Percentiles rank a stretch among this genome's conserved stretches.
phyloP scores from a whole-genome alignment of 768 basidiomycete species.

The Tulasnella sp. region DNA sequence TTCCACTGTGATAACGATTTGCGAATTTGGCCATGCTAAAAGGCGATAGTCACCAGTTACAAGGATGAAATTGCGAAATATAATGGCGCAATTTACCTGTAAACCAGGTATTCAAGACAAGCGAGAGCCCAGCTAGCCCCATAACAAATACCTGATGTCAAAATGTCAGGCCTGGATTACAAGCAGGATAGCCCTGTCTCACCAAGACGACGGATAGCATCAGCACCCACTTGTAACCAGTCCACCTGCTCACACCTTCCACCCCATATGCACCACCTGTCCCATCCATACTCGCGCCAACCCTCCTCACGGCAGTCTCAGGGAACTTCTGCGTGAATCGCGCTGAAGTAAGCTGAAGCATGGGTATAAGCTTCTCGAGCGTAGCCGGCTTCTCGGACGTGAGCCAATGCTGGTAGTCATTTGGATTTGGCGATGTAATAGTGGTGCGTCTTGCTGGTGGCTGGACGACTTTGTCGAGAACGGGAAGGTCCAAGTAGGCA shows the following conservation, averaged over 20 bases:
- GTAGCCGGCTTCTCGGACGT: not conserved
- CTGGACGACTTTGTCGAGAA: not conserved
- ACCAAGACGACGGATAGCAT: constrained; percentile 45
- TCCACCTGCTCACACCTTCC: constrained; percentile 40
- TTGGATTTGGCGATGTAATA: constrained; percentile 7
- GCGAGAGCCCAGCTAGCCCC: constrained; percentile 41
- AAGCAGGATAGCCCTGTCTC: constrained; percentile 1
- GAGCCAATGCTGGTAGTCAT: not conserved
- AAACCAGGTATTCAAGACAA: constrained; percentile 48
- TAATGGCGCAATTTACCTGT: constrained; percentile 20
- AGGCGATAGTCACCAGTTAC: constrained; percentile 6
- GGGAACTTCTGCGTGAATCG: constrained; percentile 17
- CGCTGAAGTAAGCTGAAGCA: constrained; percentile 9
- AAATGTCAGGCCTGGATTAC: not conserved
- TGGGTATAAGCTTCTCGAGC: not conserved
- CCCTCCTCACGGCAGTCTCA: not conserved
- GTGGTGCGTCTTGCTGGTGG: not conserved
- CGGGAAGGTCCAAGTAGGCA: not conserved
- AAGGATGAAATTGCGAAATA: not conserved
- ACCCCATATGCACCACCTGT: constrained; percentile 10
- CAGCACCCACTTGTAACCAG: constrained; percentile 50
- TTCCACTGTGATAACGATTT: constrained; percentile 53
- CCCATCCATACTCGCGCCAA: not conserved
- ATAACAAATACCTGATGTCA: constrained; percentile 35
- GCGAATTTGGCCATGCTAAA: constrained; percentile 50